Base-by-base conservation (phyloP, 2,329 filamentous ascomycete genomes). In the Sporothrix dimorphospora region DNA sequence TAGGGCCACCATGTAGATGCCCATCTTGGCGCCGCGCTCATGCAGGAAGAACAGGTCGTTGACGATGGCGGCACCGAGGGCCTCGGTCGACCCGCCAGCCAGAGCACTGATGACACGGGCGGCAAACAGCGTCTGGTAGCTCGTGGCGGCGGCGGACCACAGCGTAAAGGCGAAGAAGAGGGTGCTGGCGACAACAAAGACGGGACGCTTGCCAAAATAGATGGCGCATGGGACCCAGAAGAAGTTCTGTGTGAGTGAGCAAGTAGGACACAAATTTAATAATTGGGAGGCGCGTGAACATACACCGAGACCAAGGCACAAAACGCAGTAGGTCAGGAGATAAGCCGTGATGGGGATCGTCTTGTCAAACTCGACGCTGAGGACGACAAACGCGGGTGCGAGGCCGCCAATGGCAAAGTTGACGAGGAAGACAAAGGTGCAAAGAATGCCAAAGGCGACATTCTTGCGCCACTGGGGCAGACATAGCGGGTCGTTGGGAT, bases 181-280 rank as follows among this genome's bases (percentile, higher is more conserved):
- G 14, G 16, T 14, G 49, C 27, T 38, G 14, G 66, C 47, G 12
- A 42, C 9, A 3, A 69, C 9, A 34, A 67, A 67, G 7, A 67
- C 45, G 21, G 63, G 63, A 4, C 63, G 63, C 24, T 67, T 67
- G 63, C 63, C 63, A 34, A 67, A 67, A 42, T 67, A 67, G 24
- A 67, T 19, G 42, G 63, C 63, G 4, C 8, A 16, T 1, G 63
- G 63, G 14, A 67, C 59, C 59, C 59, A 65, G 38, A 65, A 45
- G 38, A 65, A 65, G 40, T 65, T 65, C 59, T 65, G 21, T 4
- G 12, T 34, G 4, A n/a, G 21, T 61, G 3, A 57, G 53, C 14
- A 53, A 1, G 49, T 24, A 16, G 49, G n/a, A 8, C 49, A 53
- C 16, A 24, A 34, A 34, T 3, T 34, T 34, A 34, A 3, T 53